phyloP scores from a whole-genome alignment of 306 rosid genomes.

The Spatholobus suberectus region DNA sequence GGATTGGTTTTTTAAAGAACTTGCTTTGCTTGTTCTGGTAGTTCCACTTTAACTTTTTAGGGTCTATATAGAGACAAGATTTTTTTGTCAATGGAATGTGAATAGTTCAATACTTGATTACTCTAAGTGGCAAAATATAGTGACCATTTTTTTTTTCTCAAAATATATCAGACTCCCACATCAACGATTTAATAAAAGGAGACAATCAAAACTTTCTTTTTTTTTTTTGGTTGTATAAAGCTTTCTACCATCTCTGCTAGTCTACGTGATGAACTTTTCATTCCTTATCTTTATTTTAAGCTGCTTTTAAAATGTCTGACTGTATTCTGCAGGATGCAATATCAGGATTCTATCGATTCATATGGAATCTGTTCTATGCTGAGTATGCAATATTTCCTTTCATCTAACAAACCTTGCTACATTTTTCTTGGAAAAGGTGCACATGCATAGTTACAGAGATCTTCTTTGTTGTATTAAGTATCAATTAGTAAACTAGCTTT shows the following conservation, averaged over 20 bases:
- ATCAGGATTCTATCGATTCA: constrained; percentile 80
- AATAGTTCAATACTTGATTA: neutral
- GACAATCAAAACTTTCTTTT: neutral
- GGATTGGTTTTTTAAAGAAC: neutral
- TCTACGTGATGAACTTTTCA: neutral
- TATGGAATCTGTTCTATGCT: constrained; percentile 94
- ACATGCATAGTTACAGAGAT: constrained; percentile 4
- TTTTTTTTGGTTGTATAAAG: neutral
- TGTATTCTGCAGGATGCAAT: constrained; percentile 86
- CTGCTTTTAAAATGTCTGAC: constrained; percentile 35
- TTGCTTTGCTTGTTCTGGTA: constrained; percentile 23
- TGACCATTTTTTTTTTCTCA: neutral
- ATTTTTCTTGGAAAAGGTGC: constrained; percentile 28
- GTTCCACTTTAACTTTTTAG: neutral
- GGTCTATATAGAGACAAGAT: neutral
- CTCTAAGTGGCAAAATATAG: neutral
- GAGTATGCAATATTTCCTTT: constrained; percentile 90
- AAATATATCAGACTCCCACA: neutral
- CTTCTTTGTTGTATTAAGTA: constrained; percentile 30
- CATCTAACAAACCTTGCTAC: constrained; percentile 54
- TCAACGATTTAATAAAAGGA: neutral
- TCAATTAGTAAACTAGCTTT: neutral
- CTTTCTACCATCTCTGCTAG: constrained; percentile 19
- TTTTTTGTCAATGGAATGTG: constrained; percentile 2
- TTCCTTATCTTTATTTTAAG: neutral